Conservation (phyloP, 345 rosid genomes). For the Ceriops decandra region DNA sequence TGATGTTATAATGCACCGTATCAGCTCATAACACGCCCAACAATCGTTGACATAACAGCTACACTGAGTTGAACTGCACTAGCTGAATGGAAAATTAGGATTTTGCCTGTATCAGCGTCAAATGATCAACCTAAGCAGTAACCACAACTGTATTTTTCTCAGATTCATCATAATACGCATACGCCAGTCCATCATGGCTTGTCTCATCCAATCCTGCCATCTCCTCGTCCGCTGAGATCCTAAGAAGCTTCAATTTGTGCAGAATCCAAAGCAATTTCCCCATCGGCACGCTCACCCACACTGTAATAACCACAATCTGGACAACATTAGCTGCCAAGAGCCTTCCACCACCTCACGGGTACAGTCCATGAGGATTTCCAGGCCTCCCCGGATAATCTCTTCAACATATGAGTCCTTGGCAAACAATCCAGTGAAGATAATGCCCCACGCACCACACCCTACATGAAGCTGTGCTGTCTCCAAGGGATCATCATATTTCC, state of each 20-base stretch:
- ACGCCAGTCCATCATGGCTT: not conserved
- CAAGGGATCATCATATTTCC: constrained; percentile 1
- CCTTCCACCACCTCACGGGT: not conserved
- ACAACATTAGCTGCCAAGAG: not conserved
- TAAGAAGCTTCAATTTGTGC: not conserved
- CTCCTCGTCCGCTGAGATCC: not conserved
- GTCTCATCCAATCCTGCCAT: not conserved
- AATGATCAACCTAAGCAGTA: no score
- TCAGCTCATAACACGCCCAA: no score
- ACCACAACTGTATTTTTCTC: no score
- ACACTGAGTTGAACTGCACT: no score
- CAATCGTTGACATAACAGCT: no score
- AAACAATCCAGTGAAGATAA: constrained; percentile 5
- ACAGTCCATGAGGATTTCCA: not conserved
- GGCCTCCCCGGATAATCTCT: not conserved
- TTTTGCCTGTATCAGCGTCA: no score
- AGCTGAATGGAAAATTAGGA: no score
- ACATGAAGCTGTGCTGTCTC: constrained; percentile 12
- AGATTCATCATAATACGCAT: no score
- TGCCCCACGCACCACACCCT: constrained; percentile 12
- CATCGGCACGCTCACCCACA: not conserved
- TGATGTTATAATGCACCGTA: no score
- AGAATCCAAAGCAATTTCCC: not conserved
- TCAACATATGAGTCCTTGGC: not conserved
- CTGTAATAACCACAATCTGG: not conserved